phyloP scores from a whole-genome alignment of 148 eudicot species.

The Pharnaceum exiguum region DNA sequence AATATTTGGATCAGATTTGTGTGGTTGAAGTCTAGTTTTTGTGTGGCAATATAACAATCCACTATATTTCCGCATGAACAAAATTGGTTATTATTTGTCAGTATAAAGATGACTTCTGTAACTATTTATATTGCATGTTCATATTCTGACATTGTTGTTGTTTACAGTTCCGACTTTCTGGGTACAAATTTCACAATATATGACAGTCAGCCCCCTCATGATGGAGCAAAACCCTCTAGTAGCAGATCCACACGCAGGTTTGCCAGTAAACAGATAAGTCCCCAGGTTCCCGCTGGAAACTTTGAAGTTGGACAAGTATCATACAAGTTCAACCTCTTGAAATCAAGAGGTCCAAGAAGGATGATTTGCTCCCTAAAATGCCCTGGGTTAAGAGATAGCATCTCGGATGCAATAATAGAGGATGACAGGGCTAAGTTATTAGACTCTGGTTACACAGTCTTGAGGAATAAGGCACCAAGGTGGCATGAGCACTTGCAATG shows the following conservation, averaged over 20 bases:
- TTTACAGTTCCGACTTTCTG: constrained; percentile 91
- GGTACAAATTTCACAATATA: constrained; percentile 90
- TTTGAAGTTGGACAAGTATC: constrained; percentile 75
- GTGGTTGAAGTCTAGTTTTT: too few relatives aligned
- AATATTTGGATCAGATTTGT: too few relatives aligned
- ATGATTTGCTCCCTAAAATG: constrained; percentile 72
- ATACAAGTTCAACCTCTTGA: constrained; percentile 90
- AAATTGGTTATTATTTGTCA: too few relatives aligned
- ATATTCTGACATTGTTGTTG: constrained; percentile 2
- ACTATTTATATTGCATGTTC: background rate
- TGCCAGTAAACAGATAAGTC: constrained; percentile 87
- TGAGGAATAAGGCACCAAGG: constrained; percentile 88
- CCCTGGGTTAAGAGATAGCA: constrained; percentile 35
- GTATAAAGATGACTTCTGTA: background rate
- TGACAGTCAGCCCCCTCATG: constrained; percentile 82
- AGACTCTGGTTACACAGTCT: constrained; percentile 33
- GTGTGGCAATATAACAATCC: too few relatives aligned
- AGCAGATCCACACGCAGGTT: constrained; percentile 73
- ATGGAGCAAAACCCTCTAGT: constrained; percentile 73
- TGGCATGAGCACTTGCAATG: constrained; percentile 97
- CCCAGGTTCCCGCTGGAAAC: constrained; percentile 88
- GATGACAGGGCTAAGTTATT: constrained; percentile 24
- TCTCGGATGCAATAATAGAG: constrained; percentile 16
- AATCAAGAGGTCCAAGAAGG: constrained; percentile 94
- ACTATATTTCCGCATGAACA: too few relatives aligned